Conservation (phyloP, 768 basidiomycete species). For the Amanita polypyramis region DNA sequence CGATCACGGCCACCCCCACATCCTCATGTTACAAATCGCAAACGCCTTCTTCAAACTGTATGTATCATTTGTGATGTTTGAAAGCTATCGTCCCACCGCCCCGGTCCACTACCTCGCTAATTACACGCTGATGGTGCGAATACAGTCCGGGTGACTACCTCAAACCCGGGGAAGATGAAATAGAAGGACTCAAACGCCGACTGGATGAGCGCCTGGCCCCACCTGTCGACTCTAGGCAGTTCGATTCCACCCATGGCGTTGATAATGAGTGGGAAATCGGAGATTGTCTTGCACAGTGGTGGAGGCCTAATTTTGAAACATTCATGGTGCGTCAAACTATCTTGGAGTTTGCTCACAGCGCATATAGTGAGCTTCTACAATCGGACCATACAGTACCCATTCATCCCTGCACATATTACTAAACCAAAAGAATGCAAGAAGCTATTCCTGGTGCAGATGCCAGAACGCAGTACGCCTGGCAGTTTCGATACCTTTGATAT, state of each 20-base stretch:
- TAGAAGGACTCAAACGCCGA: conserved; percentile 80
- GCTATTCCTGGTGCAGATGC: conserved; percentile 91
- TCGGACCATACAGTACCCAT: conserved; percentile 53
- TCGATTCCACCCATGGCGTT: conserved; percentile 64
- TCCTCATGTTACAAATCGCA: conserved; percentile 96
- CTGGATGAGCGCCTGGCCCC: conserved; percentile 87
- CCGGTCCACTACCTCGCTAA: conserved; percentile 5
- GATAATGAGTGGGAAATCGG: conserved; percentile 95
- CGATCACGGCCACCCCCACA: conserved; percentile 95
- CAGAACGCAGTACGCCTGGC: conserved; percentile 68
- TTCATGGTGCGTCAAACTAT: conserved; percentile 70
- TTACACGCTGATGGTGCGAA: background rate
- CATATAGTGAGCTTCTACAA: background rate
- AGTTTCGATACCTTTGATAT: background rate
- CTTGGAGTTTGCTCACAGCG: background rate
- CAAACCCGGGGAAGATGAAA: conserved; percentile 90
- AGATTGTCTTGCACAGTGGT: conserved; percentile 97
- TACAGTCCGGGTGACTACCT: conserved; percentile 96
- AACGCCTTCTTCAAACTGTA: conserved; percentile 99
- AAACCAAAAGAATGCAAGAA: conserved; percentile 99
- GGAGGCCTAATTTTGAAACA: conserved; percentile 96
- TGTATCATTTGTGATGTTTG: conserved; percentile 17
- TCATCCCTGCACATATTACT: conserved; percentile 90
- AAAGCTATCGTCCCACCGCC: background rate
- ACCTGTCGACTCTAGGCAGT: conserved; percentile 56